Base-by-base conservation (phyloP, 169 alveolate genomes). In the Babesia sp. region DNA sequence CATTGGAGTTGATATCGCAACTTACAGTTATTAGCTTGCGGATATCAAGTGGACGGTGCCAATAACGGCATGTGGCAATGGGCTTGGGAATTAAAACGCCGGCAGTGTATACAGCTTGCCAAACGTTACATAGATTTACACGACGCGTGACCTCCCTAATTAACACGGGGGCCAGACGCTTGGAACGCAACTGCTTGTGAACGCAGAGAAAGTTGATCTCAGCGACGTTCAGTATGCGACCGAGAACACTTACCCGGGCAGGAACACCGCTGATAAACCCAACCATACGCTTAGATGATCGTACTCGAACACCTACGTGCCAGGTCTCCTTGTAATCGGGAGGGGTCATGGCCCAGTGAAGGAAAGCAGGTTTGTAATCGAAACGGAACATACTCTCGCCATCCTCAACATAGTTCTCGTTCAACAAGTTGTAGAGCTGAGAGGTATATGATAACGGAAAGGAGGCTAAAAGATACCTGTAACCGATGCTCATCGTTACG, bases 91-190 rank as follows among this genome's bases (percentile, higher is more conserved):
- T 77, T 34, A 96, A 93, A 26, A 94, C 95, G 0, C 99, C 99
- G 24, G 99, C 98, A 20, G 99, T 96, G 90, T 96, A 96, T 71
- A 79, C 96, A 6, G 99, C 99, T 87, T 97, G 98, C 98, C 99
- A 97, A 22, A 95, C 87, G 67, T 92, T 91, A 78, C 92, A 91
- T 55, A 94, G 79, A 84, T 97, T 97, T 18, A 96, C 96, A 84
- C 99, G 92, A 64, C 99, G 90, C 0, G 99, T 97, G 14, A 98
- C 90, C 93, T 98, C 99, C 91, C 95, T 96, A 55, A 95, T 96
- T 61, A 96, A 84, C 34, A 88, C 96, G 24, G 96, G 96, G 39
- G 98, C 99, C 56, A 97, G 88, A 51, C 99, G 89, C 63, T 96
- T 95, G 59, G 97, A 90, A 56, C 99, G 94, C 72, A 97, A 87